phyloP scores from a whole-genome alignment of 495 filamentous ascomycete genomes.

The Collariella sp. region DNA sequence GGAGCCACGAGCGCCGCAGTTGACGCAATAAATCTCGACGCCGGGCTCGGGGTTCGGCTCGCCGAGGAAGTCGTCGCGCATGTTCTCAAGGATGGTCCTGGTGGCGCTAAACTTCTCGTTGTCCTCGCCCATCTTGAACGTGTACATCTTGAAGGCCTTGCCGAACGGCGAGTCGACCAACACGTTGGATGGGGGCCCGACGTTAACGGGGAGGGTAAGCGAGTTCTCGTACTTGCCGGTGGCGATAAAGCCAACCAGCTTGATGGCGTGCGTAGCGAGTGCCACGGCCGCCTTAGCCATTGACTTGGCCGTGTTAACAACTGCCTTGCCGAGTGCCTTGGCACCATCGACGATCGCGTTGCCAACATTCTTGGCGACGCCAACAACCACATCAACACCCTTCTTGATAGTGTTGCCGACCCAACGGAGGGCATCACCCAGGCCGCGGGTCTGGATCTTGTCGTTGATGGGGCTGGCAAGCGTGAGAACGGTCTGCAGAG shows the following conservation, averaged over 20 bases:
- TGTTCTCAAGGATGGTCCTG: not conserved
- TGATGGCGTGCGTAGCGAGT: not conserved
- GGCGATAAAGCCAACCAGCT: not conserved
- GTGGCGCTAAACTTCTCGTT: slow-evolving; percentile 3
- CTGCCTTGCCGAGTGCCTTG: not conserved
- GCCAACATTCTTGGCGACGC: not conserved
- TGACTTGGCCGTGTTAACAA: not conserved
- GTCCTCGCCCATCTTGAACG: not conserved
- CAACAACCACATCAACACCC: not conserved
- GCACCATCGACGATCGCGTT: not conserved
- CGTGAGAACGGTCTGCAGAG: no score
- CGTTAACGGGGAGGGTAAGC: not conserved
- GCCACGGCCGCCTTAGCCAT: not conserved
- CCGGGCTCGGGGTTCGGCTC: slow-evolving; percentile 5
- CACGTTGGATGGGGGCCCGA: not conserved
- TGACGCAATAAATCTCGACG: slow-evolving; percentile 7
- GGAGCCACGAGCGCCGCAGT: slow-evolving; percentile 4
- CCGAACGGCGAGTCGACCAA: slow-evolving; percentile 4
- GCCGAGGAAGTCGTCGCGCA: slow-evolving; percentile 1
- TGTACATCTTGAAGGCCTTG: slow-evolving; percentile 4
- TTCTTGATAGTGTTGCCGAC: not conserved
- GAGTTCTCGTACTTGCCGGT: slow-evolving; percentile 5
- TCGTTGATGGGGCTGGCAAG: not conserved
- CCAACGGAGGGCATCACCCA: not conserved
- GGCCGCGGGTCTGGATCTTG: not conserved